Evolutionary conservation across 768 basidiomycete species (phyloP), one percentile per base, ranked within the genome.

Genomic region (Calvatia gigantea): DNA sequence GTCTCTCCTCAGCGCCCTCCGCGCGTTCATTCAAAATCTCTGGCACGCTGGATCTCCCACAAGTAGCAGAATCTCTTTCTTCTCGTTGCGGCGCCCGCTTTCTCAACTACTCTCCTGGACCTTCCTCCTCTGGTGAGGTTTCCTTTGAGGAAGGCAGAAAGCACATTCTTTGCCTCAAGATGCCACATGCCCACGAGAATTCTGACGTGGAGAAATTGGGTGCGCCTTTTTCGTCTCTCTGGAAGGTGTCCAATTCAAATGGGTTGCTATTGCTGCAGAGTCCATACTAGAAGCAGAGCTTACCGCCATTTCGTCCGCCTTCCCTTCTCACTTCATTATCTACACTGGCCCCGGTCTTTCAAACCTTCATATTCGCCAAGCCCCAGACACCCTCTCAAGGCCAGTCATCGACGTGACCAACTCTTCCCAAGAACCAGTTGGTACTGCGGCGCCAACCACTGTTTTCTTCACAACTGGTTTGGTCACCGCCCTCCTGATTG

Each of bases 311-410:
- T 73, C 78, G 8, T 64, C 72, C 6, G 61, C 71, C 5, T 81
- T 84, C 69, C 77, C 83, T 7, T 80, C 80, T 48, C 79, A 89
- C 65, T 76, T 92, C 57, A 76, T 90, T 61, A 71, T 92, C 49
- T 84, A 85, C 60, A 71, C 84, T 21, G 87, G 86, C 45, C 79
- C 82, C 12, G 69, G 72, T 6, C 62, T 75, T 39, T 61, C 70
- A 23, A 31, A 50, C 3, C 60, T 61, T 15, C 46, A 41, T 29
- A 12, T 61, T 75, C 59, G 63, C 67, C 50, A 76, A 74, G 50
- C 82, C 80, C 54, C 75, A 35, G 27, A 28, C 41, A 54, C 53
- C n/a, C 12, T 35, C 35, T 17, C 54, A 11, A 23, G 45, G 28
- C 54, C 54, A 17, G 45, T 31, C 35, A 47, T 55, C 7, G 35